Evolutionary conservation across 2,329 filamentous ascomycete species (phyloP).

Genomic region (Cercospora nicotianae): DNA sequence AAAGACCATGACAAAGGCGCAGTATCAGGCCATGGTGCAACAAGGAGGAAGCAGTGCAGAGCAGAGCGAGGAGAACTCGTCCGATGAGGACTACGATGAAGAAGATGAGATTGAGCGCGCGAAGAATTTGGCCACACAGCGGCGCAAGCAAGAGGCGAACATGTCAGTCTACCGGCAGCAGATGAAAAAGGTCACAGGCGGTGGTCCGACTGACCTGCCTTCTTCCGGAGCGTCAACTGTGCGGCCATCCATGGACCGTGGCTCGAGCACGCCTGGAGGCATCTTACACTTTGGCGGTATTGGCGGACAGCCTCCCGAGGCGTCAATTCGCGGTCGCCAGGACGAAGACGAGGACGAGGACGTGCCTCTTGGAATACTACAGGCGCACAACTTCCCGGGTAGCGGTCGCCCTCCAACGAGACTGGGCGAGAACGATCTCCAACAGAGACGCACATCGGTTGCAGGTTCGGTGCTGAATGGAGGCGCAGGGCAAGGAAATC

Average conservation of each 20-base stretch:
- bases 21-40: conserved; percentile 78
- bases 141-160: conserved; percentile 85
- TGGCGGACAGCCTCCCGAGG: conserved; percentile 32
- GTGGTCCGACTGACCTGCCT: conserved; percentile 54
- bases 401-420: conserved; percentile 73
- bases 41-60: conserved; percentile 52
- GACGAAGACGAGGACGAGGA: conserved; percentile 80
- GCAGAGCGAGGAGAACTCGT: conserved; percentile 49
- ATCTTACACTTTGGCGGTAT: conserved; percentile 37
- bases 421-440: conserved; percentile 54
- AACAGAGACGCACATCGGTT: conserved; percentile 50
- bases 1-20: conserved; percentile 85
- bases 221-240: conserved; percentile 41
- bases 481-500: conserved; percentile 49
- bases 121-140: conserved; percentile 70
- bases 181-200: conserved; percentile 95
- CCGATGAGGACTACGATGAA: conserved; percentile 63
- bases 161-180: conserved; percentile 87
- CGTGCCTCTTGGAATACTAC: conserved; percentile 79
- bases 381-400: conserved; percentile 83
- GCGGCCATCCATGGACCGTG: conserved; percentile 58
- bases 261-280: conserved; percentile 39
- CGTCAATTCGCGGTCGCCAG: conserved; percentile 28
- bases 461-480: conserved; percentile 56
- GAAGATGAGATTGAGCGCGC: conserved; percentile 78